These are phyloP conservation scores for Pestalotiopsis fici DNA, from an alignment of 2,329 filamentous ascomycete species.

Conservation along the genomic window DNA sequence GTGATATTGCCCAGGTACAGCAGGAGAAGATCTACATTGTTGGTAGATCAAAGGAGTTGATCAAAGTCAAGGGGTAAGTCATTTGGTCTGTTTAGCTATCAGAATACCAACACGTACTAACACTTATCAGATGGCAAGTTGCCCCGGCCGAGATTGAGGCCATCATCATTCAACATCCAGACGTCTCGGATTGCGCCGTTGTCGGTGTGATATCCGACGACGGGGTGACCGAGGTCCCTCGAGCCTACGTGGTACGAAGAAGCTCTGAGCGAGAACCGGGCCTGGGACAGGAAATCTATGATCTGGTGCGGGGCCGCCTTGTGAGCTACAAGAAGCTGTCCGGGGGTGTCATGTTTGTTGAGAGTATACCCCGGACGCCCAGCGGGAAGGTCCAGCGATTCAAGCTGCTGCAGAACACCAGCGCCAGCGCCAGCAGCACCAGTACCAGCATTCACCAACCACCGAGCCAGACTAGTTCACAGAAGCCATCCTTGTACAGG, in stretches of 20 bases:
- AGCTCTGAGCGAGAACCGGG: background rate
- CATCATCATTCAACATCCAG: constrained; percentile 1
- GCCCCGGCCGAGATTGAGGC: constrained; percentile 2
- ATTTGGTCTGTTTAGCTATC: background rate
- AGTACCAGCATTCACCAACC: background rate
- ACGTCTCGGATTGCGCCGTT: constrained; percentile 1
- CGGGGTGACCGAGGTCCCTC: constrained; percentile 1
- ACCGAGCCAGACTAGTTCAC: background rate
- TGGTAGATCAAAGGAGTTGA: constrained; percentile 4
- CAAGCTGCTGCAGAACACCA: constrained; percentile 1
- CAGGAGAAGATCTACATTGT: constrained; percentile 1
- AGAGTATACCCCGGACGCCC: constrained; percentile 1
- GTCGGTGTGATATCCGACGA: background rate
- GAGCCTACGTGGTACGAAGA: background rate
- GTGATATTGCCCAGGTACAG: background rate
- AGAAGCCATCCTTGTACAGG: background rate
- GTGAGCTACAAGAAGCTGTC: constrained; percentile 6
- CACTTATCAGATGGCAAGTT: constrained; percentile 1
- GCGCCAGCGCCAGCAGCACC: background rate
- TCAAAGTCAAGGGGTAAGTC: constrained; percentile 6
- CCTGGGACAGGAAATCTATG: background rate
- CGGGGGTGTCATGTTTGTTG: constrained; percentile 3
- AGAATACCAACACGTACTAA: background rate
- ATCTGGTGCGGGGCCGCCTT: constrained; percentile 3
- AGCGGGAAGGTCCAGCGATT: constrained; percentile 6